Base-by-base conservation (phyloP, 2,329 filamentous ascomycete species). In the Trichoderma sp. region DNA sequence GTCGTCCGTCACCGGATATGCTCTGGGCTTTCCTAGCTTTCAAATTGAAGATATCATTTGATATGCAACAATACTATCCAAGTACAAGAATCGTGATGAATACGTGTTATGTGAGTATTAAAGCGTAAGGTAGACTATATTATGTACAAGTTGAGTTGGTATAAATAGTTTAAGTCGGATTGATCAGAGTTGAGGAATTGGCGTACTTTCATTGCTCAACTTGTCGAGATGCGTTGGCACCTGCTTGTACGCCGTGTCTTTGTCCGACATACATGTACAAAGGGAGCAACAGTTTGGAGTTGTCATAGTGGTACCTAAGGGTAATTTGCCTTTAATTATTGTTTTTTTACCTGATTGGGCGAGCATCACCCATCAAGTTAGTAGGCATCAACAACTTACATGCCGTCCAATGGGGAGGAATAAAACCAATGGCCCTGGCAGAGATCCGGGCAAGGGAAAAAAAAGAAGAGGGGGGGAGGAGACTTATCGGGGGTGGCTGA, bases 1-100 rank as follows among this genome's bases (percentile, higher is more conserved):
- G 78, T 79, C 79, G 78, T 82, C 81, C 78, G 81, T 80, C 81
- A 78, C 82, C 80, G 82, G 82, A 83, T 82, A 76, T 72, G 39
- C 39, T 63, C 59, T 65, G 64, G 71, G 67, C 58, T 69, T 36
- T 69, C 67, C 67, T 69, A 69, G 67, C 57, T 50, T 69, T 69
- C 39, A 34, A 62, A 53, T 69, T 69, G 67, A 67, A 23, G 64
- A 58, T 62, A 61, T 69, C 55, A 34, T 62, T 69, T 53, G 63
- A 71, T 61, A 47, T 59, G 23, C 30, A 59, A 2, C 50, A 28
- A 23, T 68, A 53, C 34, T 61, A 71, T 36, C 7, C 34, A 47
- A 50, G 20, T 32, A 70, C 47, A 8, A 23, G 6, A 1, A 17
- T 6, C 30, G 11, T 9, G 61, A 30, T 15, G 1, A 64, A 15